These are phyloP conservation scores for Amaranthus tricolor DNA, from an alignment of 179 eudicot genomes.

Conservation along the genomic window DNA sequence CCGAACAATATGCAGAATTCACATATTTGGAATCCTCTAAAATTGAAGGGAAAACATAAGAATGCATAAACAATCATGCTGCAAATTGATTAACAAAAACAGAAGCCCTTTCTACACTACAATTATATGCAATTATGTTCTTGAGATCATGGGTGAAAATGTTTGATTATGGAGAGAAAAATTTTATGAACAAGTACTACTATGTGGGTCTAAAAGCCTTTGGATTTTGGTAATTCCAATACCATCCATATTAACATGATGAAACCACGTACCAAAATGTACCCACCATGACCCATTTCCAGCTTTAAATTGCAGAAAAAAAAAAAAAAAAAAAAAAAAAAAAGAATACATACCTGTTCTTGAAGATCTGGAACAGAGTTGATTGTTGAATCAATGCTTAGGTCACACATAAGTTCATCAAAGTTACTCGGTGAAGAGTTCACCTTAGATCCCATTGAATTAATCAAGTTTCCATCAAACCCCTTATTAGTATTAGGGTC, in stretches of 20 bases:
- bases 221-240: no score
- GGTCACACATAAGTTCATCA: constrained; percentile 45
- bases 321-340: not conserved
- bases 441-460: constrained; percentile 20
- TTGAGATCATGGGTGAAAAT: no score
- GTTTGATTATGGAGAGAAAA: no score
- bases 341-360: constrained; percentile 57
- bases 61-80: not conserved
- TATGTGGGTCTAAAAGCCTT: no score
- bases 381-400: constrained; percentile 42
- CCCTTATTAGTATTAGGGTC: constrained; percentile 35
- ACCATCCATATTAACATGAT: not conserved
- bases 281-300: not conserved
- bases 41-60: no score
- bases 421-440: constrained; percentile 37
- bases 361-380: constrained; percentile 61
- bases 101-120: no score
- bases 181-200: no score
- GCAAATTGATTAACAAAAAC: no score
- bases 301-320: not conserved
- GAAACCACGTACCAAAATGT: not conserved
- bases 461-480: constrained; percentile 25
- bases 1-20: not conserved
- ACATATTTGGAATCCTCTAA: not conserved
- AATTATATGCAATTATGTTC: no score